Conservation (phyloP, 116 monocot species). For the Iris pallida region DNA sequence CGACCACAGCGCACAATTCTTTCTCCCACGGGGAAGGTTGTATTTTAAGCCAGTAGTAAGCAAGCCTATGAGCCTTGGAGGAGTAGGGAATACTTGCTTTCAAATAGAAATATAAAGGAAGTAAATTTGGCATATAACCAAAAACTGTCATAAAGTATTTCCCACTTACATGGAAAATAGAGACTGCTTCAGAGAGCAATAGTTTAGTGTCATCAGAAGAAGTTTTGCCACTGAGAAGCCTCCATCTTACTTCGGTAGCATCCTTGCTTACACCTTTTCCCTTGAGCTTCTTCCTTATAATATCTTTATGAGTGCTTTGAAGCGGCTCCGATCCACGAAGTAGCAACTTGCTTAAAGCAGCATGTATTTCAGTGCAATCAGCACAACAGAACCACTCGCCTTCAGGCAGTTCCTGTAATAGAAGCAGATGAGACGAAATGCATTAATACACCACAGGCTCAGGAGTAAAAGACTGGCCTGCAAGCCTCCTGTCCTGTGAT, state of each 20-base stretch:
- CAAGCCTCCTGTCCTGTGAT: no score
- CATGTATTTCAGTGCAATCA: constrained; percentile 50
- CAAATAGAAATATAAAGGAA: no score
- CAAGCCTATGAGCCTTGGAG: no score
- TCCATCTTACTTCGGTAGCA: constrained; percentile 43
- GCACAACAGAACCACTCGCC: constrained; percentile 76
- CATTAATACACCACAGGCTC: no score
- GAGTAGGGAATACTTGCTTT: not conserved
- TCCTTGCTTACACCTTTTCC: constrained; percentile 22
- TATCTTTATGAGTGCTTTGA: constrained; percentile 21
- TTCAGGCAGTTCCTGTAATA: constrained; percentile 63
- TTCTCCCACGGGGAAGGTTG: no score
- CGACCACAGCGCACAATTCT: no score
- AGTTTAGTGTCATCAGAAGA: constrained; percentile 22
- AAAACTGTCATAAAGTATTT: constrained; percentile 1
- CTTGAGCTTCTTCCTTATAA: constrained; percentile 32
- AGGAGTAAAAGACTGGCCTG: no score
- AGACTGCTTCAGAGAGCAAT: constrained; percentile 36
- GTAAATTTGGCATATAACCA: not conserved
- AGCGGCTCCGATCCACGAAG: constrained; percentile 24
- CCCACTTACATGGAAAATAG: constrained; percentile 49
- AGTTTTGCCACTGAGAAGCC: constrained; percentile 30
- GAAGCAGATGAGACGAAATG: not conserved
- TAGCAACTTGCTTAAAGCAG: constrained; percentile 45
- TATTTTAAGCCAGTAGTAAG: no score